Conservation (phyloP, 805 yeast species). For the Pichia ethanolica region DNA sequence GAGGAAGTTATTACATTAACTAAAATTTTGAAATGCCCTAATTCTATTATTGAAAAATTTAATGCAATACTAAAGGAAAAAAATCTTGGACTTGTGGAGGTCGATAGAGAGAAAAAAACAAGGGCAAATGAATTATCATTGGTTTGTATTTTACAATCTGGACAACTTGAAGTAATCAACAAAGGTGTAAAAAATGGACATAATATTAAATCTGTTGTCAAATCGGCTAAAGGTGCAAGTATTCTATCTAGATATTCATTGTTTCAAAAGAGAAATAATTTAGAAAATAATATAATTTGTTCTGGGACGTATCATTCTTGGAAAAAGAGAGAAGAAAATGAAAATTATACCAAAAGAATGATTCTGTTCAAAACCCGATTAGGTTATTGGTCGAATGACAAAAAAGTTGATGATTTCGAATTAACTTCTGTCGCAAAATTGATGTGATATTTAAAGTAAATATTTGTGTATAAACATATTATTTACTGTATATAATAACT, state of each 20-base stretch:
- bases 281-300: not conserved
- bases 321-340: conserved; percentile 6
- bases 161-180: conserved; percentile 34
- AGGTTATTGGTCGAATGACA: too few relatives aligned
- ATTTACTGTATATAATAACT: too few relatives aligned
- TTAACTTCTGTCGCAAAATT: too few relatives aligned
- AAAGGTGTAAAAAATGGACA: conserved; percentile 60
- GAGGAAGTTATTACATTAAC: conserved; percentile 11
- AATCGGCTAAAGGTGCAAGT: conserved; percentile 27
- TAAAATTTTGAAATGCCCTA: not conserved
- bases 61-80: not conserved
- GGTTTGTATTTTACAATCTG: conserved; percentile 18
- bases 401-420: too few relatives aligned
- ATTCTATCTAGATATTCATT: conserved; percentile 11
- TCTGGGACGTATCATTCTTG: conserved; percentile 10
- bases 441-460: too few relatives aligned
- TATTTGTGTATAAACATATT: too few relatives aligned
- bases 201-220: conserved; percentile 36
- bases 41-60: not conserved
- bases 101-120: conserved; percentile 8
- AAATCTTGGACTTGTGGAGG: not conserved
- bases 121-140: conserved; percentile 25
- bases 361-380: too few relatives aligned
- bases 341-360: not conserved
- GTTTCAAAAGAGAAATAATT: conserved; percentile 3